phyloP scores from a whole-genome alignment of 2,329 filamentous ascomycete species.

The Xylaria sp. region DNA sequence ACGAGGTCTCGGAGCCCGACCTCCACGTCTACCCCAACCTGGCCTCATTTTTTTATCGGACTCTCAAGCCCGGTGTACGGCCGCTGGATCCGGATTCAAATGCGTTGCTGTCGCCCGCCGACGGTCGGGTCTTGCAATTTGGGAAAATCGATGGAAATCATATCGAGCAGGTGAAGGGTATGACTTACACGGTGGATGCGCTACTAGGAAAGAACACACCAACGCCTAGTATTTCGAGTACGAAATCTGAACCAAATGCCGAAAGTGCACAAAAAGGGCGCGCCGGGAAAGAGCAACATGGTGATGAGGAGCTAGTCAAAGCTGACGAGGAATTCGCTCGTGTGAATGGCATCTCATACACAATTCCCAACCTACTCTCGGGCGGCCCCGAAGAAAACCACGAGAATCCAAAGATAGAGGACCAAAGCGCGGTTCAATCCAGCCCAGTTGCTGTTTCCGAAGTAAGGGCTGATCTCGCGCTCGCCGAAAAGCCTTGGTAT shows the following conservation, averaged over 20 bases:
- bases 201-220: conserved; percentile 78
- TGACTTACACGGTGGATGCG: conserved; percentile 96
- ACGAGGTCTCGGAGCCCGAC: conserved; percentile 88
- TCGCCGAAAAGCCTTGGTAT: conserved; percentile 77
- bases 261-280: conserved; percentile 40
- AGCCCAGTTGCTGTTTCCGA: conserved; percentile 77
- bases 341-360: conserved; percentile 96
- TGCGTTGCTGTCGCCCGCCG: conserved; percentile 86
- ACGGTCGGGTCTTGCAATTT: conserved; percentile 91
- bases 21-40: conserved; percentile 92
- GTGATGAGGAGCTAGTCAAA: conserved; percentile 74
- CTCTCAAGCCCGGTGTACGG: conserved; percentile 85
- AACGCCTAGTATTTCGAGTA: conserved; percentile 62
- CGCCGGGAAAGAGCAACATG: conserved; percentile 47
- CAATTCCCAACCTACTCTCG: conserved; percentile 85
- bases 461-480: conserved; percentile 84
- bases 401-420: conserved; percentile 63
- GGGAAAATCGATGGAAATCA: conserved; percentile 92
- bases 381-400: conserved; percentile 65
- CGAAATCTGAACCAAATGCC: conserved; percentile 44
- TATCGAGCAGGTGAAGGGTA: conserved; percentile 98
- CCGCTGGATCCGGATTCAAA: conserved; percentile 84
- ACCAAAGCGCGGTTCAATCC: conserved; percentile 76
- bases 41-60: conserved; percentile 96
- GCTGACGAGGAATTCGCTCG: conserved; percentile 92